Conservation (phyloP, 169 alveolate genomes). For the Eimeria maxima region DNA sequence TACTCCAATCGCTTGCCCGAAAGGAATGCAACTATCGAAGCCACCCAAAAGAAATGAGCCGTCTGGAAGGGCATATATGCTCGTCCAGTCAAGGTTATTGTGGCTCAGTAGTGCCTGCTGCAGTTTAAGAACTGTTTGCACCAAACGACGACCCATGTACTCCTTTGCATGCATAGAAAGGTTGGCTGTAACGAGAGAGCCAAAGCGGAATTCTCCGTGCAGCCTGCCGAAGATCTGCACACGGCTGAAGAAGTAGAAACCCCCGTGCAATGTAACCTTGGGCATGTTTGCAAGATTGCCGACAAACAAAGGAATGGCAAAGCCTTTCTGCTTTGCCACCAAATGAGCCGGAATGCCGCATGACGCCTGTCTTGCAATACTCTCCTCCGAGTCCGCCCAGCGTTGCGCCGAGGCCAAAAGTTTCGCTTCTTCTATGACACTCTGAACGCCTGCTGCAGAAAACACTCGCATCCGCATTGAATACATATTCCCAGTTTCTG, state of each 20-base stretch:
- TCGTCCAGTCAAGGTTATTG: not conserved
- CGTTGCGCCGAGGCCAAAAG: not conserved
- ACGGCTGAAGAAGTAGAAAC: not conserved
- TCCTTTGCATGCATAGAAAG: not conserved
- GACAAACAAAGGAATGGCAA: not conserved
- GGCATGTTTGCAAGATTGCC: not conserved
- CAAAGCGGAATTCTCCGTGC: not conserved
- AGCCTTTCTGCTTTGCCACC: conserved; percentile 1
- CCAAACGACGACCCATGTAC: not conserved
- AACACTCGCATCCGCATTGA: not conserved
- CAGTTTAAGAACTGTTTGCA: not conserved
- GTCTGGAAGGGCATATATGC: not conserved
- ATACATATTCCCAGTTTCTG: not conserved
- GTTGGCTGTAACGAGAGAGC: not conserved
- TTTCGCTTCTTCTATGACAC: not conserved
- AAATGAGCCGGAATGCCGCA: not conserved
- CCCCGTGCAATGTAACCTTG: too few relatives aligned
- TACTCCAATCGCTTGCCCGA: not conserved
- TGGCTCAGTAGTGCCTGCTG: conserved; percentile 2
- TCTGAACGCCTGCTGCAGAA: too few relatives aligned
- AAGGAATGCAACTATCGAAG: not conserved
- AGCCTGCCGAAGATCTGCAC: not conserved
- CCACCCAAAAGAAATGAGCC: not conserved
- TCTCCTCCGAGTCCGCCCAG: not conserved
- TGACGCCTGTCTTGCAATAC: not conserved